Base-by-base conservation (phyloP, 495 filamentous ascomycete genomes). In the Talaromyces nanjingensis region DNA sequence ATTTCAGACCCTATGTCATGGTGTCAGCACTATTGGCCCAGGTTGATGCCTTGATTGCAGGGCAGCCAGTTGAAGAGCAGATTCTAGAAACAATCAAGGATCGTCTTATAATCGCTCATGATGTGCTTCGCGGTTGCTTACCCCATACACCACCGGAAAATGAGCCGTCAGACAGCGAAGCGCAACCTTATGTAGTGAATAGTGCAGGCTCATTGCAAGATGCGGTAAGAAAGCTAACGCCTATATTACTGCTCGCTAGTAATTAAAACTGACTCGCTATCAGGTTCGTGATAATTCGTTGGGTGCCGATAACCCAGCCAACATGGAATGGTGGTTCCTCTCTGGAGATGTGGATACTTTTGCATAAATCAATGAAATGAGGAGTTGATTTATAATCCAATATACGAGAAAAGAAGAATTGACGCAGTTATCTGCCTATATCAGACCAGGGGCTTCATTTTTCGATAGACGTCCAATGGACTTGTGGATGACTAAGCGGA, bases 1-100 rank as follows among this genome's bases (percentile, higher is more conserved):
- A 58, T 18, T 18, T 58, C 55, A 58, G 55, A 34, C 55, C 55
- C 2, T 58, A 58, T 18, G 55, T 58, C 4, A 58, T 58, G 55
- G 16, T 58, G 24, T 58, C 55, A 11, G 55, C 55, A 34, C 8
- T 58, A n/a, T 14, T 58, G 29, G 14, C 55, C 29, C 55, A 58
- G 3, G 34, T 58, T 34, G 55, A 58, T 58, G 55, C 55, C 20
- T 5, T 34, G 16, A 33, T 29, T 34, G 9, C 24, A 4, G 31
- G 18, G 12, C 4, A 31, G 2, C 55, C 22, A 18, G 55, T 58
- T 31, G 55, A 58, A 20, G 27, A 58, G 31, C 16, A 27, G 22
- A 34, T 58, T 9, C 27, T 58, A 11, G 27, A 24, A 18, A 58
- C 25, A 27, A 33, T 34, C n/a, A 29, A 20, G 55, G n/a, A 34